Base-by-base conservation (phyloP, 768 basidiomycete species). In the Serendipita indica region DNA sequence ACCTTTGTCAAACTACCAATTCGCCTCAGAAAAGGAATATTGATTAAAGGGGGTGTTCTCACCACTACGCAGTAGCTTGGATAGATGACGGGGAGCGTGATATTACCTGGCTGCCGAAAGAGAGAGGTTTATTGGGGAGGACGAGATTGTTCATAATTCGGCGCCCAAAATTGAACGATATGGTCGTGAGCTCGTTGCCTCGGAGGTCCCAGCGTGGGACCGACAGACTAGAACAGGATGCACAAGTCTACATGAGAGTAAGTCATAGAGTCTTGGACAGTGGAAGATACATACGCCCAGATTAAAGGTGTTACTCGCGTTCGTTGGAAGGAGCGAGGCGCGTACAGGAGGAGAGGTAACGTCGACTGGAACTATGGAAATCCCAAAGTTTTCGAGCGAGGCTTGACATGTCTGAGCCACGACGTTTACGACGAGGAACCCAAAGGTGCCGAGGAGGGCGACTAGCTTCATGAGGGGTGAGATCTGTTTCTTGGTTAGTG, bases 61-160 rank as follows among this genome's bases (percentile, higher is more conserved):
- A 43, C 41, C 41, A 43, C 41, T 43, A 25, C 41, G 16, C 41
- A 43, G 41, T 43, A 43, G n/a, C 18, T 43, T 43, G 41, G 41
- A n/a, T 43, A 43, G 7, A 7, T n/a, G 27, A n/a, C 7, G 18
- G 41, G 41, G 6, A n/a, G 6, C 16, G 41, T 43, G 41, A 43
- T 43, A 25, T 18, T 10, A 37, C 18, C 35, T 37, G 35, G 35
- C 18, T 37, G 35, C 35, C n/a, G n/a, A n/a, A n/a, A n/a, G n/a
- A n/a, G n/a, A n/a, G n/a, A n/a, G n/a, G n/a, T n/a, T 37, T n/a
- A n/a, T 43, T 43, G 18, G 41, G 7, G 7, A 18, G 18, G 6
- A 43, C 2, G n/a, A n/a, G 27, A n/a, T 18, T 7, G n/a, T 43
- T 43, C 7, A 18, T 18, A 25, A n/a, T 43, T n/a, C 41, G 18